Conservation (phyloP, 441 rosid genomes). For the Jatropha podagrica region DNA sequence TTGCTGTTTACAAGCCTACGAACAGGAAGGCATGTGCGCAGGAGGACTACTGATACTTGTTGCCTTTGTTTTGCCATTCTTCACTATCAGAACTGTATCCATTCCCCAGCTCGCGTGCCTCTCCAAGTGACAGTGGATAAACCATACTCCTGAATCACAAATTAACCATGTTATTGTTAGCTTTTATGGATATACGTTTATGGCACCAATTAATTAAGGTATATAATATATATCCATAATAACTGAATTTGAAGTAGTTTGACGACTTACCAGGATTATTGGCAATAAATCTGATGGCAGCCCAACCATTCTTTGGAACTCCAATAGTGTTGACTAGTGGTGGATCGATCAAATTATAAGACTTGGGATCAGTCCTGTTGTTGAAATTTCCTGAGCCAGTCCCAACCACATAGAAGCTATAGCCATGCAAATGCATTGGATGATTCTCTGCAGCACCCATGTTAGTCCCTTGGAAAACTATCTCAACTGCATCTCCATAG, state of each 20-base stretch:
- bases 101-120: conserved; percentile 54
- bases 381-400: conserved; percentile 38
- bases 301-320: conserved; percentile 44
- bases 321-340: conserved; percentile 38
- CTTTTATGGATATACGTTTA: too few species aligned
- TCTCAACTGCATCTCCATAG: conserved; percentile 31
- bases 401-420: conserved; percentile 45
- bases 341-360: conserved; percentile 42
- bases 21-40: conserved; percentile 47
- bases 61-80: conserved; percentile 40
- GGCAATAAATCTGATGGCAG: conserved; percentile 41
- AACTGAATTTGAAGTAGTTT: too few species aligned
- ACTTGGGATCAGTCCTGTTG: conserved; percentile 34
- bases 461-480: conserved; percentile 39
- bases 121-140: conserved; percentile 41
- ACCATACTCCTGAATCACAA: conserved; percentile 37
- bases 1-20: not conserved
- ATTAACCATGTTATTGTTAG: too few species aligned
- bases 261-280: conserved; percentile 38
- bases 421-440: conserved; percentile 47
- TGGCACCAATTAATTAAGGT: too few species aligned
- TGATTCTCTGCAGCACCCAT: conserved; percentile 25
- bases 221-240: too few species aligned
- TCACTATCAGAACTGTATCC: conserved; percentile 51
- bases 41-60: conserved; percentile 41